These are phyloP conservation scores for Gilbertella persicaria DNA, from an alignment of 371 early-diverging fungal genomes.

Conservation along the genomic window DNA sequence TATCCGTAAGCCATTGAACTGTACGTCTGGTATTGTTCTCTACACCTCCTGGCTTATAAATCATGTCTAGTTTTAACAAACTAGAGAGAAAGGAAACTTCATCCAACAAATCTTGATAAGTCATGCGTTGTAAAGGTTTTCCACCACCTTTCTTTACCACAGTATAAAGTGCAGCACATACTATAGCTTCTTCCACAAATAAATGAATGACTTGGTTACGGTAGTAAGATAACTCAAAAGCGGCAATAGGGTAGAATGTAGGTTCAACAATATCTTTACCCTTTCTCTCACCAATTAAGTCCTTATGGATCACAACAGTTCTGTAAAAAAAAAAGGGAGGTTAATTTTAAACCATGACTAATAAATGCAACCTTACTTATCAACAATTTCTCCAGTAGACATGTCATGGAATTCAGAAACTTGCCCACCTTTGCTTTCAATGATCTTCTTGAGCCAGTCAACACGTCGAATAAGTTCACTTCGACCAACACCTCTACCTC, in stretches of 20 bases:
- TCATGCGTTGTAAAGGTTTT: slow-evolving; percentile 59
- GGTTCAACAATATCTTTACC: slow-evolving; percentile 78
- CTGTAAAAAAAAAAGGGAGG: background rate
- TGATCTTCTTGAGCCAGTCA: slow-evolving; percentile 74
- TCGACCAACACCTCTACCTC: slow-evolving; percentile 85
- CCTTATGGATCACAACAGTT: slow-evolving; percentile 67
- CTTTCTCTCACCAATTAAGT: slow-evolving; percentile 72
- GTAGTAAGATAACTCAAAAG: slow-evolving; percentile 87
- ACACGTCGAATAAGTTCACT: slow-evolving; percentile 82
- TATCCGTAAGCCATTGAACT: slow-evolving; percentile 60
- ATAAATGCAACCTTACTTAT: slow-evolving; percentile 42
- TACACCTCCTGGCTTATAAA: slow-evolving; percentile 80
- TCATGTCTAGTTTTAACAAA: slow-evolving; percentile 82
- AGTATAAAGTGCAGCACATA: slow-evolving; percentile 79
- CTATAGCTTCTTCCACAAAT: slow-evolving; percentile 82
- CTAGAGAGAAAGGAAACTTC: slow-evolving; percentile 81
- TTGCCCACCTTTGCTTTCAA: slow-evolving; percentile 73
- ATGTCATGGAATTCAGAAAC: slow-evolving; percentile 85
- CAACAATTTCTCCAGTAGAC: slow-evolving; percentile 65
- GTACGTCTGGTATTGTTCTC: slow-evolving; percentile 73
- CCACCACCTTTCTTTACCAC: slow-evolving; percentile 78
- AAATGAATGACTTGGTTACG: slow-evolving; percentile 87
- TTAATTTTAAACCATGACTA: background rate
- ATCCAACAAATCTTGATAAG: slow-evolving; percentile 53
- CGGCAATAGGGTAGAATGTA: slow-evolving; percentile 83